Percentiles rank a stretch among this genome's conserved stretches.
phyloP scores from a whole-genome alignment of 768 basidiomycete genomes.

The Suillus ampliporus region DNA sequence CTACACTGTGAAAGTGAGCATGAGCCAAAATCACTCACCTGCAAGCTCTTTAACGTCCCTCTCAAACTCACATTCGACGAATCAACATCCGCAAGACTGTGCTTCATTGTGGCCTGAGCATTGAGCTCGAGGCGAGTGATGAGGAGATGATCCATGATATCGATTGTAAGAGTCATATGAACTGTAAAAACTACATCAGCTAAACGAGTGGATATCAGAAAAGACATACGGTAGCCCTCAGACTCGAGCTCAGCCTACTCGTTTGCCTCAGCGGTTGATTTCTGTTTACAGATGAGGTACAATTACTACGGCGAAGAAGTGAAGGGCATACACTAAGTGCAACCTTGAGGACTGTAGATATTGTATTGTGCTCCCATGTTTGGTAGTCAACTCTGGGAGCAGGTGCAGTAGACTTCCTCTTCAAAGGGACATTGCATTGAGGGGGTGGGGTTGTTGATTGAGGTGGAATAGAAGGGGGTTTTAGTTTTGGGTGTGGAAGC shows the following conservation, averaged over 20 bases:
- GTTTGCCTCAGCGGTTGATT: slow-evolving; percentile 59
- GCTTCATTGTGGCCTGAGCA: slow-evolving; percentile 71
- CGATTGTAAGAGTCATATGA: slow-evolving; percentile 53
- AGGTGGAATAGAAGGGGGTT: slow-evolving; percentile 28
- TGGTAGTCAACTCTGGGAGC: slow-evolving; percentile 56
- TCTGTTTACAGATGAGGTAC: slow-evolving; percentile 43
- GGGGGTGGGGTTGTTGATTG: slow-evolving; percentile 36
- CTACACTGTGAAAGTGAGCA: neutral
- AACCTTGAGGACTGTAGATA: slow-evolving; percentile 72
- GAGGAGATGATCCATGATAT: slow-evolving; percentile 77
- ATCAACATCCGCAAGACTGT: slow-evolving; percentile 74
- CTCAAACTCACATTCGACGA: slow-evolving; percentile 85
- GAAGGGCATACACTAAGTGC: slow-evolving; percentile 71
- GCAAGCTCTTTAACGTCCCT: slow-evolving; percentile 82
- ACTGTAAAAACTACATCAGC: slow-evolving; percentile 22
- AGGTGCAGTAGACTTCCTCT: slow-evolving; percentile 51
- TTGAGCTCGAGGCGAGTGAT: slow-evolving; percentile 86
- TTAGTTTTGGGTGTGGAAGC: slow-evolving; percentile 43
- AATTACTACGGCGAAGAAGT: slow-evolving; percentile 3
- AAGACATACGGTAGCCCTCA: slow-evolving; percentile 55
- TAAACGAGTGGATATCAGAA: neutral
- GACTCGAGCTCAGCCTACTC: slow-evolving; percentile 68
- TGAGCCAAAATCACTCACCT: too few relatives aligned
- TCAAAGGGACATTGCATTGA: slow-evolving; percentile 44
- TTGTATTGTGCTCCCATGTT: slow-evolving; percentile 76